Evolutionary conservation across 441 rosid species (phyloP).

Genomic region (Gossypium trilobum): DNA sequence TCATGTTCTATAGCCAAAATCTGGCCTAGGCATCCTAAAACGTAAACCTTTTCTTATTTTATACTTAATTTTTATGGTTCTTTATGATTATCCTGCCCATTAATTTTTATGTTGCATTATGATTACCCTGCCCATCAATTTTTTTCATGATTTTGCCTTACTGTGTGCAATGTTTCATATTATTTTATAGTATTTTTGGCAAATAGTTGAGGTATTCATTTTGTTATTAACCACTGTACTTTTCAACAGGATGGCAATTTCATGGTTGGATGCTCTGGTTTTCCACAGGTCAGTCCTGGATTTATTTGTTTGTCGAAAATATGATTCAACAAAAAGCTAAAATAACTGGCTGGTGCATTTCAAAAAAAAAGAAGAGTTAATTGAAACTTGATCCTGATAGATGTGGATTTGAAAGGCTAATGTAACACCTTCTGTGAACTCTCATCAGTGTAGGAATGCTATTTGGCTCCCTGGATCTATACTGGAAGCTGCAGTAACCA

Average conservation of each 20-base stretch:
- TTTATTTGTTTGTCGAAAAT: neutral
- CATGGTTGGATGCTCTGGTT: constrained; percentile 90
- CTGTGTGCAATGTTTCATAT: neutral
- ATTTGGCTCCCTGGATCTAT: constrained; percentile 94
- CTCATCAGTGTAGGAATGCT: constrained; percentile 75
- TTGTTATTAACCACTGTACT: constrained; percentile 17
- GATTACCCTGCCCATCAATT: neutral
- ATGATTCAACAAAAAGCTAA: neutral
- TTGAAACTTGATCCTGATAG: neutral
- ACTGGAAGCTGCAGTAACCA: constrained; percentile 72
- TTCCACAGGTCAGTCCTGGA: constrained; percentile 60
- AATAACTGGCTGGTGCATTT: neutral
- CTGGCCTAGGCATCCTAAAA: neutral
- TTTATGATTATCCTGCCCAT: neutral
- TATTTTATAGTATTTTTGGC: neutral
- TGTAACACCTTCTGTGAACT: constrained; percentile 10
- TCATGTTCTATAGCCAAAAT: constrained; percentile 1
- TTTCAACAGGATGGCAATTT: constrained; percentile 72
- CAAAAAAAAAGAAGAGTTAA: neutral
- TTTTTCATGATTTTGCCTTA: neutral
- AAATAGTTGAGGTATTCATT: neutral
- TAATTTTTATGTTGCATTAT: neutral
- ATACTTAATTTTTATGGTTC: neutral
- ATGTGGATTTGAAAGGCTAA: neutral
- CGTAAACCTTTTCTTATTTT: neutral